phyloP scores from a whole-genome alignment of 2,329 filamentous ascomycete genomes.

The Penicillium olsonii region DNA sequence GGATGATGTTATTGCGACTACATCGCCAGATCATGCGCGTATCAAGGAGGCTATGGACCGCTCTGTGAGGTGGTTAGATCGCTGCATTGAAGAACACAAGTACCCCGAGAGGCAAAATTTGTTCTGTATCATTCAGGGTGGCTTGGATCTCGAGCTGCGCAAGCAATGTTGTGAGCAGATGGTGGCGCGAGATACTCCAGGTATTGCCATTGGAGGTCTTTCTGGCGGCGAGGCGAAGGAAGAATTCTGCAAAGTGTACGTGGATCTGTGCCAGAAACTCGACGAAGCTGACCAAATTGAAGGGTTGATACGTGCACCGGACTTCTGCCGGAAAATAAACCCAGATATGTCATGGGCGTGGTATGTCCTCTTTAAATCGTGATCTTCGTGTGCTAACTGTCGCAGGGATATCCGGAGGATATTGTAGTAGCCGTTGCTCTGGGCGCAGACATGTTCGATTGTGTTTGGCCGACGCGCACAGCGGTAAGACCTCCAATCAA shows the following conservation, averaged over 20 bases:
- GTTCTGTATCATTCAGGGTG: conserved; percentile 98
- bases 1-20: conserved; percentile 96
- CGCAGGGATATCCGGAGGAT: conserved; percentile 86
- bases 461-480: conserved; percentile 96
- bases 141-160: conserved; percentile 83
- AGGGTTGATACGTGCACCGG: conserved; percentile 79
- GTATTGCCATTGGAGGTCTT: conserved; percentile 92
- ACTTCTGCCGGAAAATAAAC: conserved; percentile 83
- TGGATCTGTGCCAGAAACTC: neutral
- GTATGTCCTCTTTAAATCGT: conserved; percentile 52
- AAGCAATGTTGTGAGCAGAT: conserved; percentile 81
- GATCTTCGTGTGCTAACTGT: too few species aligned
- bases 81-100: conserved; percentile 87
- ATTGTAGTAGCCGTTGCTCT: conserved; percentile 89
- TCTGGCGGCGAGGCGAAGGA: conserved; percentile 93
- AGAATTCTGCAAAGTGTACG: conserved; percentile 80
- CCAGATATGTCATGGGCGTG: conserved; percentile 99
- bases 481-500: conserved; percentile 55
- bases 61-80: conserved; percentile 91
- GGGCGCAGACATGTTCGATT: conserved; percentile 99
- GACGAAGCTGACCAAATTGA: conserved; percentile 12
- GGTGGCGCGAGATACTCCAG: conserved; percentile 86
- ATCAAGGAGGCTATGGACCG: conserved; percentile 96
- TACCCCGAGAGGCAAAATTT: conserved; percentile 84
- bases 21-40: conserved; percentile 80